Conservation (phyloP, 805 yeast genomes). For the Saturnispora saitoi region DNA sequence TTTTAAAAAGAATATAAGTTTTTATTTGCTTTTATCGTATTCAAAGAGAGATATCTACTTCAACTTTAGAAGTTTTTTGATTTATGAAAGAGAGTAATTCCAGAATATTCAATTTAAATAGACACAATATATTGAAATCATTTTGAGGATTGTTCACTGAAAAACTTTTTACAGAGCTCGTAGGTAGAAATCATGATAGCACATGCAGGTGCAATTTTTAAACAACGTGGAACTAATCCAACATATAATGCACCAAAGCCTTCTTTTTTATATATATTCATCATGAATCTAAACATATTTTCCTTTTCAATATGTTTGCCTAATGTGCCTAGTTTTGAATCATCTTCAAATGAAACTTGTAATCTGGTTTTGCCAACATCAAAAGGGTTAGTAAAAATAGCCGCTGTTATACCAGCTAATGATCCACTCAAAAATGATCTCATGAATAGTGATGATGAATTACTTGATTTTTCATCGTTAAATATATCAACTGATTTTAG, state of each 20-base stretch:
- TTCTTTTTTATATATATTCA: slow-evolving; percentile 56
- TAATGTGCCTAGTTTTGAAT: slow-evolving; percentile 11
- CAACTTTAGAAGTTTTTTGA: too few species aligned
- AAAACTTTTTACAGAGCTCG: slow-evolving; percentile 71
- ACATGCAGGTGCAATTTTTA: slow-evolving; percentile 94
- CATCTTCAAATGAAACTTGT: slow-evolving; percentile 49
- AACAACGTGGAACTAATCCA: slow-evolving; percentile 76
- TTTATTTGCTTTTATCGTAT: too few species aligned
- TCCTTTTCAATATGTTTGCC: slow-evolving; percentile 24
- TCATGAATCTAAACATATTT: slow-evolving; percentile 62
- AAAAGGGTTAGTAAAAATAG: slow-evolving; percentile 84
- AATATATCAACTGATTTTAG: slow-evolving; percentile 22
- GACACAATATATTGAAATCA: not conserved
- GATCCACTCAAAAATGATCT: slow-evolving; percentile 78
- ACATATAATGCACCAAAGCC: slow-evolving; percentile 81
- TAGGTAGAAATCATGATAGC: slow-evolving; percentile 97
- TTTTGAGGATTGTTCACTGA: slow-evolving; percentile 18
- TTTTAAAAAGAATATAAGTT: not conserved
- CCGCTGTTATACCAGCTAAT: slow-evolving; percentile 76
- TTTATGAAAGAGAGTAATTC: not conserved
- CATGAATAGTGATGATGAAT: slow-evolving; percentile 29
- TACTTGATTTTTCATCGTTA: slow-evolving; percentile 17
- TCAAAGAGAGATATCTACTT: too few species aligned
- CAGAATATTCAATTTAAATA: not conserved
- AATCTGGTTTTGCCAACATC: slow-evolving; percentile 95